Percentiles rank a stretch among this genome's conserved stretches.
phyloP scores from a whole-genome alignment of 352 stramenopile species.

The Pythium dissotocum region DNA sequence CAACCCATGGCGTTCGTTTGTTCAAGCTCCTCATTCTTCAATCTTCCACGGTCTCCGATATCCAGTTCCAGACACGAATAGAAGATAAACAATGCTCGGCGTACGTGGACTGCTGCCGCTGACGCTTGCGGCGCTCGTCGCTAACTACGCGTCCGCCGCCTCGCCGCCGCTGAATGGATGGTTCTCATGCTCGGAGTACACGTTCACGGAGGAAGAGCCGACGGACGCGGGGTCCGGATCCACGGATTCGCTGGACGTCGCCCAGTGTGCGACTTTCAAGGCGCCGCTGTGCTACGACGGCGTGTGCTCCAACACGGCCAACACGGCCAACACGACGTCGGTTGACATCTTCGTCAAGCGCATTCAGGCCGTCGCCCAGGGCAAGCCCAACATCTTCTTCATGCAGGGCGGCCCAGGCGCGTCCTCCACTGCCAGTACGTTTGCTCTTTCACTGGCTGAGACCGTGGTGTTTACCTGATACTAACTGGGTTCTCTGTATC shows the following conservation, averaged over 20 bases:
- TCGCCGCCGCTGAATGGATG: constrained; percentile 36
- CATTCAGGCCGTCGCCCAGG: constrained; percentile 8
- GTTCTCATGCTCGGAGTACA: constrained; percentile 39
- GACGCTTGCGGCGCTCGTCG: constrained; percentile 2
- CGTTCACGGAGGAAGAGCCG: constrained; percentile 19
- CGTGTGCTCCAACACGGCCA: constrained; percentile 27
- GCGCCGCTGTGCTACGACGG: constrained; percentile 41
- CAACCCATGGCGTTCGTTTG: too few species aligned
- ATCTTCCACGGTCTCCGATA: constrained; percentile 4
- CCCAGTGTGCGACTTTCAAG: constrained; percentile 43
- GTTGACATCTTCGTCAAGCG: constrained; percentile 58
- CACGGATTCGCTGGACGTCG: constrained; percentile 12
- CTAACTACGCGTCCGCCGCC: background rate
- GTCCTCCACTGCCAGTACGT: constrained; percentile 21
- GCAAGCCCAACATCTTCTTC: constrained; percentile 26
- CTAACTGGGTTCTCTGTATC: background rate
- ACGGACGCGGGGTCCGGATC: constrained; percentile 5
- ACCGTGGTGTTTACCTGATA: background rate
- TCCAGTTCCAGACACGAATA: background rate
- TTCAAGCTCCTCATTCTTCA: background rate
- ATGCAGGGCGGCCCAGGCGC: constrained; percentile 23
- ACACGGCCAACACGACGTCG: constrained; percentile 22
- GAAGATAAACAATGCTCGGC: constrained; percentile 1
- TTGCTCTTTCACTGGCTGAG: background rate
- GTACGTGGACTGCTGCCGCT: background rate